Base-by-base conservation (phyloP, 805 yeast species). In the Scheffersomyces coipomensis region DNA sequence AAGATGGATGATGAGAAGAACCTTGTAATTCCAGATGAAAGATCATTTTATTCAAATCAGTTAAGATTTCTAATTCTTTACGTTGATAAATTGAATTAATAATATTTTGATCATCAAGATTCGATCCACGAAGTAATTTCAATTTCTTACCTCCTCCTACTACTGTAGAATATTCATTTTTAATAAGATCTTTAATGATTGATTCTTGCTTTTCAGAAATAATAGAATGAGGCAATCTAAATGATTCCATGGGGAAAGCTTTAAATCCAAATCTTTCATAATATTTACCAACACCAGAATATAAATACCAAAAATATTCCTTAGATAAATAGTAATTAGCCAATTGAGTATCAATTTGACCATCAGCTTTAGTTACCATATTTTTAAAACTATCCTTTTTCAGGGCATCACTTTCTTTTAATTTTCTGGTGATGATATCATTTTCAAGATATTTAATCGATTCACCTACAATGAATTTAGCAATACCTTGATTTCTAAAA, bases 201-300 rank as follows among this genome's bases (percentile, higher is more conserved):
- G 38, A 33, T 37, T 52, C 49, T 10, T 55, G 51, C 12, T 44
- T 39, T 5, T 48, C 35, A 18, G 49, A 34, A 3, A 55, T 29
- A 13, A 54, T 27, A 4, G 53, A 34, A 2, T 44, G 27, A 4
- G 69, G 71, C n/a, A 67, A 40, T 38, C 49, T 46, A 44, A 59
- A 67, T 34, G 66, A 59, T 32, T 65, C 67, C 10, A 63, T 22
- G 0, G 71, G 71, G 42, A 50, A 63, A 1, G 50, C 40, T 36
- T 64, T 62, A 53, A 76, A 85, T 0, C 90, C 95, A 46, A 83
- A 78, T 45, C 69, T 64, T 26, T 69, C 63, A 57, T 88, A 88
- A 48, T 74, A 86, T 23, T 70, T 73, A 12, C 85, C 91, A 16
- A 85, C 78, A 35, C 83, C 93, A 45, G 91, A 83, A 70, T 86